Percentiles rank a stretch among this genome's conserved stretches.
These are phyloP conservation scores for Gaertneriomyces semiglobifer DNA, from an alignment of 192 early-diverging fungal genomes.

Conservation along the genomic window DNA sequence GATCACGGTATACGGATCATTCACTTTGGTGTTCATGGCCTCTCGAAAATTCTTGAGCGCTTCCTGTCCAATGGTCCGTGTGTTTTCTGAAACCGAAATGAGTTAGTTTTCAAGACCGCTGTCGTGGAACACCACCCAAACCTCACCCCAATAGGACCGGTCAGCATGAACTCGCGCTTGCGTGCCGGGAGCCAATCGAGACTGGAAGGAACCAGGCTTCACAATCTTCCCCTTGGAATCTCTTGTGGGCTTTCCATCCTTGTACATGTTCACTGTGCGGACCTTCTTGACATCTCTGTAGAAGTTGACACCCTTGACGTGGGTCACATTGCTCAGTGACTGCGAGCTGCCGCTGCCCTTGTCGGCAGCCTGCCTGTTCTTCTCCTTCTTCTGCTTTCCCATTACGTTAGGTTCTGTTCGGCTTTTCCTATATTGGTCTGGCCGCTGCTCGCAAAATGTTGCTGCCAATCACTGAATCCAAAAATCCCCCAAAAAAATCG, in stretches of 20 bases:
- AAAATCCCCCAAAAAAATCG: no score
- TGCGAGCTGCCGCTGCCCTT: constrained; percentile 14
- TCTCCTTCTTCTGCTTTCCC: constrained; percentile 47
- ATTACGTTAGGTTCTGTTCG: constrained; percentile 11
- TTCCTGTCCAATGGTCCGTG: constrained; percentile 92
- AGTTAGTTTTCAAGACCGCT: constrained; percentile 5
- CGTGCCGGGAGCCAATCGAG: constrained; percentile 59
- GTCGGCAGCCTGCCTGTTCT: constrained; percentile 27
- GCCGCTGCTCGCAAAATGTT: no score
- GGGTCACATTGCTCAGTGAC: constrained; percentile 45
- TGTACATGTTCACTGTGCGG: constrained; percentile 89
- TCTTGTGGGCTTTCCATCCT: constrained; percentile 77
- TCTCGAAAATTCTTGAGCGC: constrained; percentile 89
- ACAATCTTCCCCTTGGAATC: constrained; percentile 86
- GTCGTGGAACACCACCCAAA: background rate
- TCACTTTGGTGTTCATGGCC: constrained; percentile 76
- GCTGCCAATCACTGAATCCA: no score
- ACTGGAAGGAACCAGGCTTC: constrained; percentile 89
- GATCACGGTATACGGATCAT: constrained; percentile 95
- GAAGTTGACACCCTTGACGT: constrained; percentile 96
- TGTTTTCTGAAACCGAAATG: constrained; percentile 65
- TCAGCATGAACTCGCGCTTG: constrained; percentile 87
- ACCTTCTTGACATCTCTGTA: constrained; percentile 96
- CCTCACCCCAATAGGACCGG: constrained; percentile 91
- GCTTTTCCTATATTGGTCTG: no score